phyloP scores from a whole-genome alignment of 1,139 yeast species.

The Nadsonia starkeyi-henricii region DNA sequence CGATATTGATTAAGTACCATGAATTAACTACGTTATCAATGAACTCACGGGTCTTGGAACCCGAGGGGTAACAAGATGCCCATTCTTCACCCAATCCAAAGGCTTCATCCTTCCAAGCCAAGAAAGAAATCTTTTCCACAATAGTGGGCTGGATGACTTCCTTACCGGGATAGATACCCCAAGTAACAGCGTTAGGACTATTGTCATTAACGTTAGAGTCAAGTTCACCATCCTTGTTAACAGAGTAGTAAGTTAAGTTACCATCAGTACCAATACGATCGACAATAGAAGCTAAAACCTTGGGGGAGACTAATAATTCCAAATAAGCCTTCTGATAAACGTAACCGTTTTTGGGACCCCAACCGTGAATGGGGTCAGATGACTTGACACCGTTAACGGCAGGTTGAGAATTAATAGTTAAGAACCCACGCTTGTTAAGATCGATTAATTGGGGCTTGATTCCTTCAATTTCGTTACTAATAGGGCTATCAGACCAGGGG shows the following conservation, averaged over 20 bases:
- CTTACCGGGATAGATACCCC: conserved; percentile 94
- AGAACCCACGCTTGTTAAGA: conserved; percentile 51
- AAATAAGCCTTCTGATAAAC: conserved; percentile 89
- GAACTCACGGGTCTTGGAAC: conserved; percentile 25
- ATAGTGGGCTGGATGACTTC: conserved; percentile 86
- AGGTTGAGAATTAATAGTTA: conserved; percentile 93
- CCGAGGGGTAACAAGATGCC: conserved; percentile 36
- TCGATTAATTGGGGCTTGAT: conserved; percentile 47
- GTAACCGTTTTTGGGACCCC: conserved; percentile 93
- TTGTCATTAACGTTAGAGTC: conserved; percentile 50
- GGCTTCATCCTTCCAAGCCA: conserved; percentile 97
- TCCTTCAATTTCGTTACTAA: conserved; percentile 59
- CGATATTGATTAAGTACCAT: conserved; percentile 73
- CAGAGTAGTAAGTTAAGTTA: conserved; percentile 64
- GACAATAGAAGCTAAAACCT: conserved; percentile 30
- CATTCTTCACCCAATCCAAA: conserved; percentile 74
- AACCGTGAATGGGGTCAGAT: conserved; percentile 60
- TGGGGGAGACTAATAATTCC: conserved; percentile 64
- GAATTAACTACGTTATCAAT: conserved; percentile 39
- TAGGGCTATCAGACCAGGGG: conserved; percentile 93
- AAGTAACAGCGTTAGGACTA: conserved; percentile 87
- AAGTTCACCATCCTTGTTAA: conserved; percentile 41
- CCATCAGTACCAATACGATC: conserved; percentile 33
- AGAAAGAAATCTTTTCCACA: conserved; percentile 75
- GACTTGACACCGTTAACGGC: conserved; percentile 71